Evolutionary conservation across 306 rosid genomes (phyloP).

Genomic region (Lathyrus aphaca): DNA sequence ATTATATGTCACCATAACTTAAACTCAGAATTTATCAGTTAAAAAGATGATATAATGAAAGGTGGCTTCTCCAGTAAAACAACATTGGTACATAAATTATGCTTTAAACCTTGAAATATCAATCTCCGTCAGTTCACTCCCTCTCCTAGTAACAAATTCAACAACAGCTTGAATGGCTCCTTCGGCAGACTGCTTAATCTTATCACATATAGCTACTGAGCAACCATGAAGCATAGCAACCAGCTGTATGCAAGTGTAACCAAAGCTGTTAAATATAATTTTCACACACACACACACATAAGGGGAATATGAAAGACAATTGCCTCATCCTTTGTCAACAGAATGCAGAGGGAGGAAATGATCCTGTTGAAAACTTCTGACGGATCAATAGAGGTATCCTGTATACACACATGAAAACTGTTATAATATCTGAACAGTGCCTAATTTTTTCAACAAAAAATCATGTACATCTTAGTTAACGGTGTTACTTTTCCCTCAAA

Average conservation of each 20-base stretch:
- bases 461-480: conserved; percentile 26
- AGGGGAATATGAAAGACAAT: conserved; percentile 27
- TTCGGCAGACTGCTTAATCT: conserved; percentile 93
- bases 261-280: conserved; percentile 10
- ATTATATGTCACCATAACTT: conserved; percentile 42
- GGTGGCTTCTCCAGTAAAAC: conserved; percentile 22
- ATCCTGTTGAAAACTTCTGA: conserved; percentile 97
- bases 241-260: conserved; percentile 58
- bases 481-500: background rate
- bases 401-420: conserved; percentile 38
- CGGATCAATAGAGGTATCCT: conserved; percentile 98
- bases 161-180: conserved; percentile 93
- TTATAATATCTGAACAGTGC: background rate
- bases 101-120: conserved; percentile 83
- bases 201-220: conserved; percentile 83
- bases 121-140: conserved; percentile 71
- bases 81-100: conserved; percentile 23
- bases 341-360: conserved; percentile 77
- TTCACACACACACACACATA: conserved; percentile 5
- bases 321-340: conserved; percentile 89
- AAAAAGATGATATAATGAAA: conserved; percentile 23
- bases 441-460: conserved; percentile 27
- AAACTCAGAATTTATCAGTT: conserved; percentile 35
- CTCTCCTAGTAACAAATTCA: conserved; percentile 82
- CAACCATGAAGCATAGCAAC: conserved; percentile 84